Evolutionary conservation across 331 rosid species (phyloP).

Genomic region (Quercus phellos): DNA sequence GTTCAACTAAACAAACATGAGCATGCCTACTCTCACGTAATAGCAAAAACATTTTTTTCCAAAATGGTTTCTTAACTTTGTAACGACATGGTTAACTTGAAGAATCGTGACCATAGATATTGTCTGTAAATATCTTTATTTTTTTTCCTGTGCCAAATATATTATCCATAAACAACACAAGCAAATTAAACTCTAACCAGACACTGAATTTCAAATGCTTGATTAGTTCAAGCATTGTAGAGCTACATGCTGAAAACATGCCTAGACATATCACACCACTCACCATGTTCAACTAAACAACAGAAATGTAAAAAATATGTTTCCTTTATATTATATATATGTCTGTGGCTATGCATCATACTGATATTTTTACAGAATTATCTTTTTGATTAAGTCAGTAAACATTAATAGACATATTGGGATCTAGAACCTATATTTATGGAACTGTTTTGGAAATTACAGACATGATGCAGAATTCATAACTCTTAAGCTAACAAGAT

Average conservation of each 20-base stretch:
- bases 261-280: background rate
- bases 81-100: too few species aligned
- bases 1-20: background rate
- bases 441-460: conserved; percentile 31
- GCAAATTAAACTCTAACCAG: too few species aligned
- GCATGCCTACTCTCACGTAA: background rate
- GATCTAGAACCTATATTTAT: conserved; percentile 25
- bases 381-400: conserved; percentile 1
- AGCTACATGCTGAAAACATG: background rate
- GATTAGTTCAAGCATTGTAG: too few species aligned
- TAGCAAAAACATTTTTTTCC: conserved; percentile 1
- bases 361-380: conserved; percentile 4
- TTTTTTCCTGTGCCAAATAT: too few species aligned
- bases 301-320: background rate
- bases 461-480: conserved; percentile 31
- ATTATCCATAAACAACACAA: too few species aligned
- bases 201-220: too few species aligned
- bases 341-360: conserved; percentile 11
- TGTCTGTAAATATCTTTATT: too few species aligned
- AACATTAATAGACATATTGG: conserved; percentile 20
- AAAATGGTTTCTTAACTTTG: too few species aligned
- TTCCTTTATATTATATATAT: conserved; percentile 15
- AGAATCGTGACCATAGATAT: too few species aligned
- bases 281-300: too few species aligned
- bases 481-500: conserved; percentile 26